Evolutionary conservation across 1,284 basidiomycete genomes (phyloP), one percentile per base, ranked within the genome.

Genomic region (Meira nashicola): DNA sequence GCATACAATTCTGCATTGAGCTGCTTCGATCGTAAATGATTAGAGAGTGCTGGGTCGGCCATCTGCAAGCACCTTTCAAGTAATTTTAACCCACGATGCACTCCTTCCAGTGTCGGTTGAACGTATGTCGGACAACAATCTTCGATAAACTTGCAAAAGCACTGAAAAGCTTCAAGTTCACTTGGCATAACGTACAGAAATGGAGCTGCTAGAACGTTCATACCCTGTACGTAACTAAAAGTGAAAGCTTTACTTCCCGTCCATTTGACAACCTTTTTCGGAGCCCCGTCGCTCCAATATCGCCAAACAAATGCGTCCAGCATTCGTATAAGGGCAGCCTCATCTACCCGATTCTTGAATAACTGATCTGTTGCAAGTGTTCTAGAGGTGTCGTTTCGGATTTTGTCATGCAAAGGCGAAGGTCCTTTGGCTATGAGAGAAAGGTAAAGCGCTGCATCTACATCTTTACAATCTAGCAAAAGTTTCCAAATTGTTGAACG

Each of bases 271-370:
- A 23, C 14, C 19, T 15, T 43, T 43, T 43, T 43, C 19, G 14
- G n/a, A 1, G 39, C 23, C 25, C 19, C 67, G 82, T 48, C 59
- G 89, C 90, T 89, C 67, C 89, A 83, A 80, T 89, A 90, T 68
- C 89, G 83, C 94, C 94, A 98, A 2, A 95, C 93, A 78, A 96
- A 97, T 0, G 93, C 94, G 75, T 98, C 94, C 25, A 98, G 81
- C 14, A 96, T 80, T 25, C 94, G 85, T 61, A 97, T 88, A n/a
- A 97, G 84, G 89, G 93, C 94, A 68, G 93, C 92, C 79, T 97
- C 92, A 37, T 88, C 86, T 15, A 98, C 94, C 55, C 89, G 86
- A 73, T 91, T 89, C 79, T 94, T 93, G 82, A 97, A 98, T 9
- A 89, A 89, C 64, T 87, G 86, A 78, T 97, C 94, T 0, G 93